These are phyloP conservation scores for Calendula officinalis DNA, from an alignment of 129 eudicot genomes.

Conservation along the genomic window DNA sequence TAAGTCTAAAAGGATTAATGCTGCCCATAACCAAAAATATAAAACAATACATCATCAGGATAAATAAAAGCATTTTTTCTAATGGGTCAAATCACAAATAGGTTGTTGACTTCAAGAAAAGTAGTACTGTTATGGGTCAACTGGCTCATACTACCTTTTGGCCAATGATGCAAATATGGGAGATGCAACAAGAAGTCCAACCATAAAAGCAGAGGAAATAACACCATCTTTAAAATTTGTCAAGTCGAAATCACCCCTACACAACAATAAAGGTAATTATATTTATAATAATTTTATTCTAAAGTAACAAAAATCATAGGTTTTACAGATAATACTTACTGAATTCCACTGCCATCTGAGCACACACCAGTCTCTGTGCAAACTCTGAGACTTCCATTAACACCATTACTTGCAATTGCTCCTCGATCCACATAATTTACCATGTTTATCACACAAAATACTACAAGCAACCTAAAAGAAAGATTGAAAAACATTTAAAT, in stretches of 20 bases:
- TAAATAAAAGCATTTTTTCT: not conserved
- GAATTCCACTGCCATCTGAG: conserved; percentile 84
- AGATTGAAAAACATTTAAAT: not conserved
- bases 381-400: conserved; percentile 63
- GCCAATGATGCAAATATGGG: conserved; percentile 91
- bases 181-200: conserved; percentile 90
- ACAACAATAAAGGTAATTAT: conserved; percentile 11
- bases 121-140: no score
- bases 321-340: conserved; percentile 44
- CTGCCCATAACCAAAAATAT: conserved; percentile 33
- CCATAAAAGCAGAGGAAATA: conserved; percentile 96
- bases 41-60: not conserved
- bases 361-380: conserved; percentile 59
- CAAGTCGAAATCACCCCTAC: conserved; percentile 82
- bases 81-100: no score
- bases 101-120: no score
- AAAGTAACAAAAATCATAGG: conserved; percentile 1
- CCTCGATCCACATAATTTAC: conserved; percentile 89
- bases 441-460: conserved; percentile 81
- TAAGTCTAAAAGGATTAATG: conserved; percentile 91
- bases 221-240: conserved; percentile 83
- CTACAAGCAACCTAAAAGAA: conserved; percentile 52
- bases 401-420: conserved; percentile 91
- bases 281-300: conserved; percentile 9
- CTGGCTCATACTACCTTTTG: conserved; percentile 52